These are phyloP conservation scores for Sporisorium graminicola DNA, from an alignment of 1,284 basidiomycete genomes.

Conservation along the genomic window DNA sequence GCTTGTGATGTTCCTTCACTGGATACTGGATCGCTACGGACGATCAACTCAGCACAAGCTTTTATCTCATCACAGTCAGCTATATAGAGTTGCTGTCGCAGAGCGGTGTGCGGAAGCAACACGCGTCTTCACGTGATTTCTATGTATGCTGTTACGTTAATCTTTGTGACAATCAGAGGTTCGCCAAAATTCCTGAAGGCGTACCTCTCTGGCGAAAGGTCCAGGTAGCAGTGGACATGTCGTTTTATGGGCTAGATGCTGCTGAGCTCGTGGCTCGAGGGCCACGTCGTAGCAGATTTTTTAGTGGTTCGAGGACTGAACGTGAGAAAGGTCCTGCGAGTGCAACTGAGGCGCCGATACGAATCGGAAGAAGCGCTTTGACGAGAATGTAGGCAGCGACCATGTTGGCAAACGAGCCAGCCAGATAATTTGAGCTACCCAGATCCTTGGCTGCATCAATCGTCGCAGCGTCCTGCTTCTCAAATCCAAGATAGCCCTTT, in stretches of 20 bases:
- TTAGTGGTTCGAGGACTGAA: slow-evolving; percentile 75
- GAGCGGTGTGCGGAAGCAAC: neutral
- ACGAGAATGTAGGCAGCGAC: slow-evolving; percentile 85
- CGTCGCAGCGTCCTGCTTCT: slow-evolving; percentile 72
- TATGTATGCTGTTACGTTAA: slow-evolving; percentile 13
- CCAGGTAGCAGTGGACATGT: neutral
- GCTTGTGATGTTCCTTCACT: neutral
- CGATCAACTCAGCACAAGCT: neutral
- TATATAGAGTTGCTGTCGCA: neutral
- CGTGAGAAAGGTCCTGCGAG: slow-evolving; percentile 82
- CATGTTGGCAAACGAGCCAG: slow-evolving; percentile 62
- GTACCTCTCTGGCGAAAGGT: neutral
- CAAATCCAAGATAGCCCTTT: slow-evolving; percentile 85
- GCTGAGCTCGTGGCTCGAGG: neutral
- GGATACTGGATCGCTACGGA: too few relatives aligned
- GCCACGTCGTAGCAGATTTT: slow-evolving; percentile 20
- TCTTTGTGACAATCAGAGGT: neutral
- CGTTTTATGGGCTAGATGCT: neutral
- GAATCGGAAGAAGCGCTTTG: slow-evolving; percentile 84
- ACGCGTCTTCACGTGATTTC: slow-evolving; percentile 39
- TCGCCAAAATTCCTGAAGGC: neutral
- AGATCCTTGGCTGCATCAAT: slow-evolving; percentile 45
- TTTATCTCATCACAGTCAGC: neutral
- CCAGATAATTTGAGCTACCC: slow-evolving; percentile 73
- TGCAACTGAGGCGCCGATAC: slow-evolving; percentile 81